Base-by-base conservation (phyloP, 805 yeast species). In the Ogataea neopini region DNA sequence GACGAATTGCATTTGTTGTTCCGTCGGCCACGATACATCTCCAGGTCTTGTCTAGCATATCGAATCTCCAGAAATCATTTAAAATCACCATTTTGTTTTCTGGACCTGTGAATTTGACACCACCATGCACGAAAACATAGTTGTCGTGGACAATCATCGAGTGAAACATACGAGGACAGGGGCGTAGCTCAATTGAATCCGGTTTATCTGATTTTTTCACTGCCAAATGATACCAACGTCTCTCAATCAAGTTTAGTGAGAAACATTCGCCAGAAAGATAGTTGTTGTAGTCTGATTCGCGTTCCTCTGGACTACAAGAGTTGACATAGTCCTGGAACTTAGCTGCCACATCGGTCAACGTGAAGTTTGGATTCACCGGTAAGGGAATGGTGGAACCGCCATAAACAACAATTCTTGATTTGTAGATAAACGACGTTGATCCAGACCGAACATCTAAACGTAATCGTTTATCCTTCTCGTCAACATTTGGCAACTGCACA, bases 31-130 rank as follows among this genome's bases (percentile, higher is more conserved):
- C 73, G 2, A 84, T 58, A 40, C 80, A 71, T 1, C 60, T 59
- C 92, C 94, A 86, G 9, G 62, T 62, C 43, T 69, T 71, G 3
- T 76, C 66, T 32, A 71, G 73, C 34, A 83, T 62, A 60, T 83
- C 77, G 54, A 83, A 80, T 55, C 76, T 75, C 92, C 94, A 87
- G 20, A 84, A 63, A 55, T 87, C 94, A 56, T 83, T 83, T 5
- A 75, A 61, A 0, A 87, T 79, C 10, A 63, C 59, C 13, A 76
- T 52, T 40, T 70, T 71, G 41, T 69, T 63, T 5, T 58, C 62
- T 35, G 62, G 61, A 29, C 64, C 63, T 37, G 71, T 68, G 7
- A 78, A 66, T 0, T 69, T 63, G 23, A 86, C 60, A 0, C 95
- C 95, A 23, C 95, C 94, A 59, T 76, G 80, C 2, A 84, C 56